Evolutionary conservation across 192 early-diverging fungal genomes (phyloP).

Genomic region (Oehlia diaphana): DNA sequence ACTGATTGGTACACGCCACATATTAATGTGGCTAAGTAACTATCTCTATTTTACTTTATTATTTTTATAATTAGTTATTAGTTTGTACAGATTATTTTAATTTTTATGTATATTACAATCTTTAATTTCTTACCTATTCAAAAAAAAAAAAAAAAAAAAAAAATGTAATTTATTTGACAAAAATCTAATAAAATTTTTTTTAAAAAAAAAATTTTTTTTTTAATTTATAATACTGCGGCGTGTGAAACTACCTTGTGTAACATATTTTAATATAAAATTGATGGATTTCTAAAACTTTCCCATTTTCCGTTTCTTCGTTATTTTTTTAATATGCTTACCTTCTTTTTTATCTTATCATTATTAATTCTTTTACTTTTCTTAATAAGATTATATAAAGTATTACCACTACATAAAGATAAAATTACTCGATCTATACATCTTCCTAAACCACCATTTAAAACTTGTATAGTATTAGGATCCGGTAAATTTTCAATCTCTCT

Average conservation of each 20-base stretch:
- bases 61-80: background rate
- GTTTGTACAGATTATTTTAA: background rate
- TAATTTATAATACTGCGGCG: too few species aligned
- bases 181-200: too few species aligned
- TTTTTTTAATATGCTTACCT: too few species aligned
- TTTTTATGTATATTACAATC: background rate
- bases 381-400: background rate
- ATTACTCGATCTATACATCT: background rate
- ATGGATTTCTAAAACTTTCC: background rate
- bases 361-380: background rate
- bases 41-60: background rate
- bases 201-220: too few species aligned
- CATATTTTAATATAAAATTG: background rate
- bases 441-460: slow-evolving; percentile 31
- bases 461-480: slow-evolving; percentile 41
- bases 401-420: background rate
- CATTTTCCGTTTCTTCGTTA: too few species aligned
- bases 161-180: too few species aligned
- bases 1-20: background rate
- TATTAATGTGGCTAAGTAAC: background rate
- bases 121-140: too few species aligned
- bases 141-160: too few species aligned
- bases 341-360: background rate
- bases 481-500: slow-evolving; percentile 8
- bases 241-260: background rate